Base-by-base conservation (phyloP, 148 eudicot genomes). In the Chenopodium formosanum region DNA sequence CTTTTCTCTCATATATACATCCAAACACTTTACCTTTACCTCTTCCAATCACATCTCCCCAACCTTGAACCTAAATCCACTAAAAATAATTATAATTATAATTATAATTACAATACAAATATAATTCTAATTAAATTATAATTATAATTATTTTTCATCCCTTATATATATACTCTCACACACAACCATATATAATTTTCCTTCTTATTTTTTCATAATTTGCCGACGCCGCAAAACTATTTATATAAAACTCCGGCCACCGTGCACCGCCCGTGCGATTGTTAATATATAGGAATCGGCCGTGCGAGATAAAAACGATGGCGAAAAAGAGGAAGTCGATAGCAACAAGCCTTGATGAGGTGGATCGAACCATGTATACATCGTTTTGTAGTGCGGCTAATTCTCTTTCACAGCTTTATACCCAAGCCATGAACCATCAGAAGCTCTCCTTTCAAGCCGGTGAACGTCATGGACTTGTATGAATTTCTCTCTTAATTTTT, bases 351-450 rank as follows among this genome's bases (percentile, higher is more conserved):
- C 86, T 94, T 1, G 98, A 94, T 60, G 98, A 94, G 90, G 94
- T 94, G 62, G 98, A 94, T 94, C 94, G 98, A 44, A 87, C 91
- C 70, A 89, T 94, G 98, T 94, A 92, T 82, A 78, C 94, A 1
- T 85, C 93, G 29, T 94, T 94, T 78, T 88, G 94, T 75, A 83
- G 84, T 86, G 93, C 93, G 2, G 98, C 98, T 4, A 94, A 90
- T 72, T 91, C 94, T 8, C 86, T 94, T 9, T 92, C 98, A 2
- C 98, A 94, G 88, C 93, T 94, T 67, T 94, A 94, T 62, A 83
- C 97, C 2, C 98, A 94, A 82, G 93, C 97, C 65, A 90, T 91
- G 90, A 87, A 86, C 82, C 97, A 94, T 16, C 97, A 94, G 73
- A 89, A 91, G 53, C 84, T 88, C 66, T 84, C 95, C 19, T 89